Evolutionary conservation across 495 filamentous ascomycete species (phyloP), one percentile per base, ranked within the genome.

Genomic region (Podospora pseudoanserina): DNA sequence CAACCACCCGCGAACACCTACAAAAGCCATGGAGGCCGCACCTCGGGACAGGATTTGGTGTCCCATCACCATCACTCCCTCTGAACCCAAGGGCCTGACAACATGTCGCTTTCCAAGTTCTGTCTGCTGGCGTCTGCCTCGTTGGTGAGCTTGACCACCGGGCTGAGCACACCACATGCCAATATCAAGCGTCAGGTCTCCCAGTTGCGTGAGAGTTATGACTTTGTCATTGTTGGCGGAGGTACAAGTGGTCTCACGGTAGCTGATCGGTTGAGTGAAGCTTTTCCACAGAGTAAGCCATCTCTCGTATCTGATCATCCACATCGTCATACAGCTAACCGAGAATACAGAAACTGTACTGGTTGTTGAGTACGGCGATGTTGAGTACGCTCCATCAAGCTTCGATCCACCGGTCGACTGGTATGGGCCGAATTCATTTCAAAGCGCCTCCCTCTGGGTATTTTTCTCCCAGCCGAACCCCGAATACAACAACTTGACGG

Each of bases 351-450:
- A 77, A 70, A 77, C 71, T 1, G 77, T 83, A 0, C 77, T 84
- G 1, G 76, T 83, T 1, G 72, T 83, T 34, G 81, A 83, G 67
- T 80, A 80, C 64, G 81, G 82, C 23, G 67, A 73, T n/a, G 58
- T 83, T 66, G 19, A 72, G 27, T 68, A 67, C 28, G 61, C 70
- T 16, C 69, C 70, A 0, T 70, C 72, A 1, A 28, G 19, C 9
- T 74, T 76, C 32, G 74, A 76, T 54, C 74, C 74, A 23, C 74
- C 74, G 13, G 53, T 53, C 4, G 16, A 60, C 62, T 67, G 66
- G 65, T 27, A 55, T 16, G 58, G 16, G 2, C 28, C 58, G 1
- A 23, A 18, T 9, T 32, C 27, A 1, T 3, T 44, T 4, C 34
- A 64, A 23, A 0, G 5, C 0, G 26, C 66, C 23, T 49, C 68